Conservation (phyloP, 23 red algal species). For the Gracilaria domingensis region DNA sequence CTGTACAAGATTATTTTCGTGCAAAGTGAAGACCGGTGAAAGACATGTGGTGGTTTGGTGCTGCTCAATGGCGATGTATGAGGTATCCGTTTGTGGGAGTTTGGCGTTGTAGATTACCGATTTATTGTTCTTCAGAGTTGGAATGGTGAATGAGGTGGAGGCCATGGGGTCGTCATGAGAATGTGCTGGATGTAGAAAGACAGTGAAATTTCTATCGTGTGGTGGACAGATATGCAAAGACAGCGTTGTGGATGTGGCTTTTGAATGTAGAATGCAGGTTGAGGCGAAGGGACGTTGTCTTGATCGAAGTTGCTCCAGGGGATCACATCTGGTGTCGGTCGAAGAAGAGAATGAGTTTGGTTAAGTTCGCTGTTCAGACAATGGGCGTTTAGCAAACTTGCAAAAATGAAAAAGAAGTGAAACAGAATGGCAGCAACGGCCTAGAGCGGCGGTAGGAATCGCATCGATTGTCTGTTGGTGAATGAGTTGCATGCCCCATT, state of each 20-base stretch:
- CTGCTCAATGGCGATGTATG: not conserved
- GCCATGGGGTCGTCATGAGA: not conserved
- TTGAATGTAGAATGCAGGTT: constrained; percentile 9
- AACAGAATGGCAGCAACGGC: constrained; percentile 7
- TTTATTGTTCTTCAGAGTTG: not conserved
- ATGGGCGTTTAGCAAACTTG: not conserved
- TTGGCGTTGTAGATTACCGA: not conserved
- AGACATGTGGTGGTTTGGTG: not conserved
- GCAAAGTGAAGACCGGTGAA: not conserved
- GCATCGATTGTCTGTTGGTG: not conserved
- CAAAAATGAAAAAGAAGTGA: not conserved
- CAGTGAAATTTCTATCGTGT: not conserved
- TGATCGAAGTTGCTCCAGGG: not conserved
- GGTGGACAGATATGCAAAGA: not conserved
- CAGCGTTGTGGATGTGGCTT: not conserved
- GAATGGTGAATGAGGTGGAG: not conserved
- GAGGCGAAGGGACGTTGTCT: not conserved
- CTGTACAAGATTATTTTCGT: constrained; percentile 19
- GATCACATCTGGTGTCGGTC: not conserved
- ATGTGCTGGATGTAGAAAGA: not conserved
- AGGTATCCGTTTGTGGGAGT: not conserved
- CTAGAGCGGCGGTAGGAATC: not conserved
- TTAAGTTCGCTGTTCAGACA: not conserved
- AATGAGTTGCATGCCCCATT: not conserved
- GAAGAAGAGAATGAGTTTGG: not conserved